Conservation (phyloP, 345 rosid species). For the Pugionium cornutum region DNA sequence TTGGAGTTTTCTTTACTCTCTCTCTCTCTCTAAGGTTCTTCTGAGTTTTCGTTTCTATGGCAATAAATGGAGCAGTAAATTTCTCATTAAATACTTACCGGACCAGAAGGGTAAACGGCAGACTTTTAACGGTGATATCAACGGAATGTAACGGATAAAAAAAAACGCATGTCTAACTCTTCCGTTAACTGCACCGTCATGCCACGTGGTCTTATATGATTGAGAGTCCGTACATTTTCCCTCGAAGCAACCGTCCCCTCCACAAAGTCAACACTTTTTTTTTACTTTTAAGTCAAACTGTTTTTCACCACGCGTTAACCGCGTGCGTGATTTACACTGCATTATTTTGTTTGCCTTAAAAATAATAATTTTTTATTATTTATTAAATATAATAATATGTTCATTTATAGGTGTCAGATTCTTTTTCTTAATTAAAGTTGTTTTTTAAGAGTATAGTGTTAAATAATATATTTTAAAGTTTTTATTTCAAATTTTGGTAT, state of each 20-base stretch:
- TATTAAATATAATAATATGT: no score
- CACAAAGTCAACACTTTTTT: constrained; percentile 39
- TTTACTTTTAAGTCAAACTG: constrained; percentile 23
- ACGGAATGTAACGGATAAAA: constrained; percentile 32
- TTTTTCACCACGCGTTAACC: constrained; percentile 33
- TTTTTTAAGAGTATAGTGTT: no score
- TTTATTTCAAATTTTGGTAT: no score
- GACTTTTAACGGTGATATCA: constrained; percentile 40
- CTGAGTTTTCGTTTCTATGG: constrained; percentile 26
- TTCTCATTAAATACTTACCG: constrained; percentile 46
- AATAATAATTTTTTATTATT: no score
- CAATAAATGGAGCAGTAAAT: constrained; percentile 56
- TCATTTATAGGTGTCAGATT: no score
- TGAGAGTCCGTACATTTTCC: constrained; percentile 30
- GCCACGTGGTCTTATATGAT: constrained; percentile 38
- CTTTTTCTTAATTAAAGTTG: no score
- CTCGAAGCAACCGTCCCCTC: constrained; percentile 15
- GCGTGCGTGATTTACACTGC: constrained; percentile 35
- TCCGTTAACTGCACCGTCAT: constrained; percentile 29
- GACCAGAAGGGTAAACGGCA: constrained; percentile 48
- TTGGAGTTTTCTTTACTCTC: constrained; percentile 25
- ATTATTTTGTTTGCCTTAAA: not conserved
- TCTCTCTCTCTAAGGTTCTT: constrained; percentile 18
- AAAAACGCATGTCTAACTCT: constrained; percentile 22
- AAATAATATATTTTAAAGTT: no score